Evolutionary conservation across 2,329 filamentous ascomycete species (phyloP).

Genomic region (Fusarium graminum): DNA sequence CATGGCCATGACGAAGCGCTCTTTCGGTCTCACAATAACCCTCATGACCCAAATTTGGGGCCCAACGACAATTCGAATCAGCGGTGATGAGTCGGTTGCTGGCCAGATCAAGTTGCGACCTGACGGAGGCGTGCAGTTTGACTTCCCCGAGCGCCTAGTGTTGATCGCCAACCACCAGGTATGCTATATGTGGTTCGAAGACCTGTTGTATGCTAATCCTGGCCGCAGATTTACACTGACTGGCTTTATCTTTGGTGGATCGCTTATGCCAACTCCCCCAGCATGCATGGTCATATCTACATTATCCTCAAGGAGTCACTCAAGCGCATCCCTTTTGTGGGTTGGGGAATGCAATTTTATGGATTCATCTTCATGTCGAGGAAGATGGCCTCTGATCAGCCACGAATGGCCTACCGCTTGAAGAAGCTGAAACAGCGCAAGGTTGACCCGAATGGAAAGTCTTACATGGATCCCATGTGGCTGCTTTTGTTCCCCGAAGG

Average conservation of each 20-base stretch:
- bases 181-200: constrained; percentile 20
- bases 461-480: constrained; percentile 86
- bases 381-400: constrained; percentile 85
- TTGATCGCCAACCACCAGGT: constrained; percentile 90
- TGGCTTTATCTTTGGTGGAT: constrained; percentile 97
- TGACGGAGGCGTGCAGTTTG: constrained; percentile 81
- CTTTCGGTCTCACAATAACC: constrained; percentile 82
- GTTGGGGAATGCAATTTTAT: constrained; percentile 85
- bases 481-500: constrained; percentile 89
- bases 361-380: constrained; percentile 93
- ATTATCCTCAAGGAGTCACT: constrained; percentile 92
- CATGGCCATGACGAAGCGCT: constrained; percentile 88
- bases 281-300: constrained; percentile 87
- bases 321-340: constrained; percentile 83
- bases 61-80: constrained; percentile 85
- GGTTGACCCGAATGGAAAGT: constrained; percentile 64
- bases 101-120: constrained; percentile 77
- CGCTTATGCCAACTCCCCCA: constrained; percentile 80
- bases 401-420: constrained; percentile 79
- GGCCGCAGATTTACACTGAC: constrained; percentile 80
- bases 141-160: constrained; percentile 84
- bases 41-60: constrained; percentile 89
- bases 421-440: constrained; percentile 73
- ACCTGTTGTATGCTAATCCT: neutral
- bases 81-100: constrained; percentile 83